phyloP scores from a whole-genome alignment of 1,139 yeast species.

The Candida buenavistaensis region DNA sequence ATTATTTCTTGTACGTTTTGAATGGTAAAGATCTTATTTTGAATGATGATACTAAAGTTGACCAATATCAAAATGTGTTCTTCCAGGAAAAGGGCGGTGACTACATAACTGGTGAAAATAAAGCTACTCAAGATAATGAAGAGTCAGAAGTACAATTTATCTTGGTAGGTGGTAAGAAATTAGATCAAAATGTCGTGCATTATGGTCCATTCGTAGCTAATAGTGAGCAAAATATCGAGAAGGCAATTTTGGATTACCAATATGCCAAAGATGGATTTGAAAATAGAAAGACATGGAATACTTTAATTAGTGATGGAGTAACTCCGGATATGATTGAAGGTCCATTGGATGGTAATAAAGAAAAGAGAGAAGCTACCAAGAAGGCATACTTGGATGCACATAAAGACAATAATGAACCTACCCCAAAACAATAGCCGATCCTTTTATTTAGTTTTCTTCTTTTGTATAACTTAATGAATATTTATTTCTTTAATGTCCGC shows the following conservation, averaged over 20 bases:
- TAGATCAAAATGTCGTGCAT: slow-evolving; percentile 79
- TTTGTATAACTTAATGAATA: too few species aligned
- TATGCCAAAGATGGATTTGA: slow-evolving; percentile 72
- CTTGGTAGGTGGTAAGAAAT: slow-evolving; percentile 72
- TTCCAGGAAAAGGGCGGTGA: slow-evolving; percentile 73
- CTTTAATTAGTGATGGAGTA: slow-evolving; percentile 65
- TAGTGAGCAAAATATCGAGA: slow-evolving; percentile 56
- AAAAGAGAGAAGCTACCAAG: slow-evolving; percentile 31
- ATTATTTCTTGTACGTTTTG: slow-evolving; percentile 70
- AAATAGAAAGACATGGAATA: slow-evolving; percentile 64
- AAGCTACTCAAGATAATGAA: slow-evolving; percentile 27
- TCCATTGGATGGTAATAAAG: slow-evolving; percentile 36
- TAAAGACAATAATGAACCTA: not conserved
- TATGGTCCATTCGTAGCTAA: slow-evolving; percentile 90
- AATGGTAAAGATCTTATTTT: slow-evolving; percentile 58
- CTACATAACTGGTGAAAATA: slow-evolving; percentile 50
- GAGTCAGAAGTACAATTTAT: slow-evolving; percentile 52
- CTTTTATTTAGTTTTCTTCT: too few species aligned
- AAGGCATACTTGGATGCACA: slow-evolving; percentile 23
- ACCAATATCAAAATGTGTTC: slow-evolving; percentile 56
- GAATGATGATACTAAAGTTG: slow-evolving; percentile 39
- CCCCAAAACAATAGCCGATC: too few species aligned
- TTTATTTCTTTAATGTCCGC: too few species aligned
- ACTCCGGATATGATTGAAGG: slow-evolving; percentile 45
- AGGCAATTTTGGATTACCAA: slow-evolving; percentile 70